phyloP scores from a whole-genome alignment of 2,329 filamentous ascomycete genomes.

The Penicillium sclerotiorum region DNA sequence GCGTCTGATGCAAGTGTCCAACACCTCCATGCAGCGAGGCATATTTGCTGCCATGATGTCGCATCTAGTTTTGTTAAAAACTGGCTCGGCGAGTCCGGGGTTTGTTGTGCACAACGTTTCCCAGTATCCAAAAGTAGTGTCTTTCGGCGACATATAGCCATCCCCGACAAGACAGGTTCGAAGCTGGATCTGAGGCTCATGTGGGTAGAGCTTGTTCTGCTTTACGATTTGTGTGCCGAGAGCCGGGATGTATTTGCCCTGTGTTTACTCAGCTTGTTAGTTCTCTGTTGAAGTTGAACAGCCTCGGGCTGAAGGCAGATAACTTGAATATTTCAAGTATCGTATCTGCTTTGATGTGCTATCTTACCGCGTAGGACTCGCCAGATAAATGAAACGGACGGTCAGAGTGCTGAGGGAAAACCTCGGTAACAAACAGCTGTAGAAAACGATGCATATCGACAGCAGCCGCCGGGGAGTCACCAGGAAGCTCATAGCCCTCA shows the following conservation, averaged over 20 bases:
- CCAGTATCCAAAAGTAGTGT: slow-evolving; percentile 49
- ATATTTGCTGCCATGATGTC: slow-evolving; percentile 51
- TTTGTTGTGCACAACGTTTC: slow-evolving; percentile 53
- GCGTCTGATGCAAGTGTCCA: slow-evolving; percentile 34
- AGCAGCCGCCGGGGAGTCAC: slow-evolving; percentile 47
- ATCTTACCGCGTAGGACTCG: slow-evolving; percentile 52
- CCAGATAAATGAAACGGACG: slow-evolving; percentile 52
- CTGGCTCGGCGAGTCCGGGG: slow-evolving; percentile 44
- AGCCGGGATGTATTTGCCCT: slow-evolving; percentile 54
- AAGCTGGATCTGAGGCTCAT: slow-evolving; percentile 46
- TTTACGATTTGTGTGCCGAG: slow-evolving; percentile 48
- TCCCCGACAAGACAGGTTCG: slow-evolving; percentile 52
- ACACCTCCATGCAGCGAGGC: slow-evolving; percentile 49
- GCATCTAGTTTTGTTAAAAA: slow-evolving; percentile 52
- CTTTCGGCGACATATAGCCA: slow-evolving; percentile 47
- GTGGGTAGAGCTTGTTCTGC: slow-evolving; percentile 47
- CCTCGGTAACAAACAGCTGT: slow-evolving; percentile 50
- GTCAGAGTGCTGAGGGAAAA: slow-evolving; percentile 46
- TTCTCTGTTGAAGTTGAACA: no score
- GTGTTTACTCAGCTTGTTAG: no score
- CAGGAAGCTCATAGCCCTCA: slow-evolving; percentile 18
- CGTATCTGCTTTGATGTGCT: no score
- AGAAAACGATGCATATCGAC: slow-evolving; percentile 55
- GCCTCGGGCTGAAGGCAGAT: no score
- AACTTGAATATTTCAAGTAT: background rate